Base-by-base conservation (phyloP, 441 rosid genomes). In the Pelargonium cotyledonis region DNA sequence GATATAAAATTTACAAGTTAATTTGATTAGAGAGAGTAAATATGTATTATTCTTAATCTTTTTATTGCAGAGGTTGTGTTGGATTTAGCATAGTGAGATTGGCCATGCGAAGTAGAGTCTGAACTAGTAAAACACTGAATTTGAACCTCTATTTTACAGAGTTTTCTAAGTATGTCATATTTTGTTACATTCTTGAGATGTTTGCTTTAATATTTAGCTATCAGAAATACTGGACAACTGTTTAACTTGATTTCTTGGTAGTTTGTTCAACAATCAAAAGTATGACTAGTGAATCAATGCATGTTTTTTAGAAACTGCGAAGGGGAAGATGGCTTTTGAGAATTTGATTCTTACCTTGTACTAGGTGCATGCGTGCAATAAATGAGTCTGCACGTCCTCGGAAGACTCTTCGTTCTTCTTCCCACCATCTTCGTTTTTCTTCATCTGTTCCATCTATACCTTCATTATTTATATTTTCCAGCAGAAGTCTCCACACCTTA, bases 281-380 rank as follows among this genome's bases (percentile, higher is more conserved):
- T 38, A 38, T 4, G 63, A 12, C 29, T 31, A 53, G 4, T 16
- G 7, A 12, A 46, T 43, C 49, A 70, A 73, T 41, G 38, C 71
- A 71, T 46, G 65, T 58, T 63, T 31, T 57, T 8, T 18, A 18
- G 63, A 67, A 69, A 66, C 49, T 67, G 38, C 40, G 70, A 67
- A 35, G 68, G 65, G 70, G 66, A 55, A 55, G 61, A 18, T 7
- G 19, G 1, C 6, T 51, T 14, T 14, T 51, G 58, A 15, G 58
- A 51, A 51, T 68, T 75, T 29, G 21, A 9, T 1, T 64, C 7
- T 38, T 78, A 95, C 99, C 99, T 89, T 95, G 99, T 66, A 95
- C 93, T n/a, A 89, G 89, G 83, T 90, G 98, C 99, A 95, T 95
- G 64, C 90, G 79, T 75, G 98, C 97, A 46, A 95, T 92, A 78